These are phyloP conservation scores for Myrmaecium sp. DNA, from an alignment of 2,329 filamentous ascomycete species.

Conservation along the genomic window DNA sequence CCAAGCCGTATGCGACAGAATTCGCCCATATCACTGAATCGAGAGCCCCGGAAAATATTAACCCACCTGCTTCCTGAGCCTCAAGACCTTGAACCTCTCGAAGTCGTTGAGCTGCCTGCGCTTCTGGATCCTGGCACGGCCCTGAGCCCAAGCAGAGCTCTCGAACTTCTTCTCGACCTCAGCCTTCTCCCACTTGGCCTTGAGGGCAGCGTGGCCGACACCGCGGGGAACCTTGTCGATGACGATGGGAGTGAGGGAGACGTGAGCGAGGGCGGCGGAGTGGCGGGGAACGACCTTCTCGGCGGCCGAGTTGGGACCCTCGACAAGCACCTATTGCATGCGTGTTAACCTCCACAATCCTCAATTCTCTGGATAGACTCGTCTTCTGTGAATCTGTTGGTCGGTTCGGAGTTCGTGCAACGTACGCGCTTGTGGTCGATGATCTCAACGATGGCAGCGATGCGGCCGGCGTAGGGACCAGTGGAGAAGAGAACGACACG, in stretches of 20 bases:
- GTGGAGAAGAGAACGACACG: conserved; percentile 84
- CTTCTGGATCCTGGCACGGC: conserved; percentile 68
- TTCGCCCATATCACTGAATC: too few relatives aligned
- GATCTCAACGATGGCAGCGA: conserved; percentile 95
- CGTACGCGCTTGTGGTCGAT: conserved; percentile 99
- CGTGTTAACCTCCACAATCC: conserved; percentile 5
- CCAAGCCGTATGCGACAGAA: too few relatives aligned
- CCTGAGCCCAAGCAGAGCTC: conserved; percentile 86
- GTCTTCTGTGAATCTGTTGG: conserved; percentile 9
- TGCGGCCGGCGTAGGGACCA: conserved; percentile 66
- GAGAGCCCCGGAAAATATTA: too few relatives aligned
- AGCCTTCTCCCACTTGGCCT: conserved; percentile 78
- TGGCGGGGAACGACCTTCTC: conserved; percentile 74
- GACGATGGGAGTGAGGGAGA: conserved; percentile 79
- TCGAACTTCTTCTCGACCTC: conserved; percentile 90
- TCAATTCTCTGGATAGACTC: conserved; percentile 11
- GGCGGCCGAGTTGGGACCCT: conserved; percentile 75
- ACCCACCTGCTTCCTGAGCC: conserved; percentile 94
- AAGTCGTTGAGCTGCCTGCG: conserved; percentile 92
- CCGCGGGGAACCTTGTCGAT: conserved; percentile 75
- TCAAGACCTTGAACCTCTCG: conserved; percentile 99
- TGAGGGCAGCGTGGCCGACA: conserved; percentile 65
- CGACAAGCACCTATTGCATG: conserved; percentile 65
- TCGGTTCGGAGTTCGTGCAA: conserved; percentile 19
- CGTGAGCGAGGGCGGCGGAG: conserved; percentile 61